Base-by-base conservation (phyloP, 2,329 filamentous ascomycete species). In the Dactylellina haptotyla region DNA sequence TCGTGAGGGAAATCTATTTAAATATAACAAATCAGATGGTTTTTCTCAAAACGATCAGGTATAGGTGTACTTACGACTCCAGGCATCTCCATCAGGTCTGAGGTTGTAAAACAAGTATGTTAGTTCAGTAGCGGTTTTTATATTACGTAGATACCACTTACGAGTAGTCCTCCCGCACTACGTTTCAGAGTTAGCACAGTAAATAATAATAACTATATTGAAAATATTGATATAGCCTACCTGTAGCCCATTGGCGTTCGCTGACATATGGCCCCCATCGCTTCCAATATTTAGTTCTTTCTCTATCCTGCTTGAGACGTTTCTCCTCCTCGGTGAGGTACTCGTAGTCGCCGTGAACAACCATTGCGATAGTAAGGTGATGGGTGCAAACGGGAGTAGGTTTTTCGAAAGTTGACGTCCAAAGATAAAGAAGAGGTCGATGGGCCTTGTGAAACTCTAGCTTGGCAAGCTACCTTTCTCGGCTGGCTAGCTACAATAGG, bases 221-320 rank as follows among this genome's bases (percentile, higher is more conserved):
- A 54, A 18, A 51, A 12, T 26, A 32, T 4, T 34, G 10, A 18
- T n/a, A 45, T 16, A 37, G 14, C 69, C n/a, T 83, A 90, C 91
- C 93, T 77, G 93, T 97, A 67, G 93, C 93, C 94, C 94, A 97
- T 84, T 97, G 93, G 80, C 93, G 86, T 84, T 98, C 94, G 63
- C 93, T 88, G 78, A 96, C 89, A 80, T 97, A 98, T 23, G 93
- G 90, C 63, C 94, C 94, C 93, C 93, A 97, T 88, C 90, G 92
- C 87, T 98, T 98, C 94, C 94, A 98, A 84, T 98, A 98, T 81
- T 92, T 94, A 76, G 83, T 87, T 76, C 89, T 89, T 76, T 94
- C 87, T 71, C 89, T 87, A 82, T 98, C 94, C 80, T 97, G 88
- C 80, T 90, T 90, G 77, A 98, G 86, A 54, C 95, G 90, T 81